A percentile compares a stretch with the other conserved stretches of the same genome.
These are phyloP conservation scores for Phycomyces nitens DNA, from an alignment of 192 early-diverging fungal genomes.

Conservation along the genomic window DNA sequence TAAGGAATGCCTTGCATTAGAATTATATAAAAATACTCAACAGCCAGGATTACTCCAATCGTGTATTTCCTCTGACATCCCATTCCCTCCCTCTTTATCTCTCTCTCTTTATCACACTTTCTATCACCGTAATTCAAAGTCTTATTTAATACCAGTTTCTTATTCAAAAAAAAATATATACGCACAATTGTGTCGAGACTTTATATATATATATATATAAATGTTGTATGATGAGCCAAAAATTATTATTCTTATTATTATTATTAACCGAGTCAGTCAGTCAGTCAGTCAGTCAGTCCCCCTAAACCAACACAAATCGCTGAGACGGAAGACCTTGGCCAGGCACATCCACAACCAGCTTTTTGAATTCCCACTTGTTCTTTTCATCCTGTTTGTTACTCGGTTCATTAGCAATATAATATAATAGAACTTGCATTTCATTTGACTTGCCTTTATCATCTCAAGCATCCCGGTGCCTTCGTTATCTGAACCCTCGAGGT, in stretches of 20 bases:
- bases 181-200: neutral
- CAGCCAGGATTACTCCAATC: too few species aligned
- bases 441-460: conserved; percentile 43
- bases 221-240: too few species aligned
- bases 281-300: too few species aligned
- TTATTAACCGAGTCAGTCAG: too few species aligned
- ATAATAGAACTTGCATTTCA: too few species aligned
- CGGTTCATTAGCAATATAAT: neutral
- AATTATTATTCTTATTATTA: too few species aligned
- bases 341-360: conserved; percentile 52
- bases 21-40: too few species aligned
- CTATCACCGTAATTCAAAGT: neutral
- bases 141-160: conserved; percentile 1
- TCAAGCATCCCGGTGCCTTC: conserved; percentile 49
- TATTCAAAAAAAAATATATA: conserved; percentile 1
- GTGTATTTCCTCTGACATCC: neutral
- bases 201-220: neutral
- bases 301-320: conserved; percentile 15
- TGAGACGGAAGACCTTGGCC: conserved; percentile 42
- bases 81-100: neutral
- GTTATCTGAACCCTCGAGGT: conserved; percentile 47
- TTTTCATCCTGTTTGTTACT: conserved; percentile 17
- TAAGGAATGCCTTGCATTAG: conserved; percentile 15
- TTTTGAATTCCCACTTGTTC: conserved; percentile 49
- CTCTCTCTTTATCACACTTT: neutral